phyloP scores from a whole-genome alignment of 345 rosid genomes.

The Stellera chamaejasme region DNA sequence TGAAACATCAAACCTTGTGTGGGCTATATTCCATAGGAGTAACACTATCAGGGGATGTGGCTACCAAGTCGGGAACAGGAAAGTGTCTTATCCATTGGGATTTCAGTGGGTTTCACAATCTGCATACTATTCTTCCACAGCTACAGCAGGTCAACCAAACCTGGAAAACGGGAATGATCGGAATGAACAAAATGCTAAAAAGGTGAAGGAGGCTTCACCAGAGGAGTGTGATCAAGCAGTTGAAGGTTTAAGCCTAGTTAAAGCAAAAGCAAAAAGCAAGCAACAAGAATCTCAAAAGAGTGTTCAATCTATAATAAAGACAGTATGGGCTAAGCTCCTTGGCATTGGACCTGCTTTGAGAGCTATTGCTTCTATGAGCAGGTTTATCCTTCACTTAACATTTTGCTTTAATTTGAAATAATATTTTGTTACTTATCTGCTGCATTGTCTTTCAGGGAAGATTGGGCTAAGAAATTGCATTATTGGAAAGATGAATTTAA shows the following conservation, averaged over 20 bases:
- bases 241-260: constrained; percentile 70
- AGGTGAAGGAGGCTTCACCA: constrained; percentile 77
- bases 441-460: constrained; percentile 51
- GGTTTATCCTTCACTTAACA: constrained; percentile 34
- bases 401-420: constrained; percentile 11
- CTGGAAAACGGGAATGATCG: constrained; percentile 23
- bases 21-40: constrained; percentile 14
- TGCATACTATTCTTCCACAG: constrained; percentile 39
- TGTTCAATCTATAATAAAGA: constrained; percentile 41
- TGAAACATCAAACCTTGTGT: constrained; percentile 6
- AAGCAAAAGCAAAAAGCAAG: constrained; percentile 89
- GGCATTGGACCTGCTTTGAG: constrained; percentile 92
- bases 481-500: constrained; percentile 92
- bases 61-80: constrained; percentile 28
- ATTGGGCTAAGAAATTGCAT: constrained; percentile 80
- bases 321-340: constrained; percentile 49
- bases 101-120: constrained; percentile 31
- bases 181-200: constrained; percentile 38
- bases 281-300: constrained; percentile 60
- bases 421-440: constrained; percentile 11
- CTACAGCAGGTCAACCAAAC: constrained; percentile 52
- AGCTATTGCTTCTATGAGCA: constrained; percentile 94
- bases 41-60: constrained; percentile 19
- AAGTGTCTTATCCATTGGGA: constrained; percentile 27
- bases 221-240: constrained; percentile 97